Base-by-base conservation (phyloP, 2,329 filamentous ascomycete genomes). In the Fonsecaea pedrosoi region DNA sequence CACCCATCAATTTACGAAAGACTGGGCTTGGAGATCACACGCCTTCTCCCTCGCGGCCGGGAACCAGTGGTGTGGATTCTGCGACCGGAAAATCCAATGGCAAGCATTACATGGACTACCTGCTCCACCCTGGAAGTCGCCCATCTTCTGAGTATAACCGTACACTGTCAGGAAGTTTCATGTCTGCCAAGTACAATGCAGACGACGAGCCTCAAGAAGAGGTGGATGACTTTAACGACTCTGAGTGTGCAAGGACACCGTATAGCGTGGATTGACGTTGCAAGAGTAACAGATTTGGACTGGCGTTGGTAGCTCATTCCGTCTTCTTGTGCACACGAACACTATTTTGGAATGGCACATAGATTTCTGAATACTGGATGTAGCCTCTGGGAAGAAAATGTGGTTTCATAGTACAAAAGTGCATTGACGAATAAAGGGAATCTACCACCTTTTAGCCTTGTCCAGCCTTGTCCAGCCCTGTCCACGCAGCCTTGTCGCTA, bases 41-140 rank as follows among this genome's bases (percentile, higher is more conserved):
- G 30, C 61, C 53, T n/a, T 61, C 64, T 56, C 64, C 61, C 7
- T 61, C 62, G 10, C 56, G 62, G 32, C 54, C 68, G 3, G 62
- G 57, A 21, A 60, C 68, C 8, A 63, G 62, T 32, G 50, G 62
- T 21, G 25, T 58, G 25, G 69, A 70, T 40, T 53, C 54, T 32
- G 53, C 57, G 8, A 30, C 60, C 34, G 32, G 45, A 9, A 67
- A 62, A 54, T 54, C 54, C 25, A 62, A 61, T 12, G 50, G 54
- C 64, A 60, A 37, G 50, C 60, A 63, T 60, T 68, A 68, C 42
- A 69, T 70, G 66, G 69, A 70, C 48, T 70, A 70, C 32, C 54
- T 70, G 25, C 63, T 59, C 21, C 69, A 70, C 55, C 69, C 61
- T 8, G 69, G 69, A 1, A 70, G 63, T 37, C 48, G 60, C 34